Evolutionary conservation across 495 filamentous ascomycete genomes (phyloP).

Genomic region (Hypoxylon subgilvum): DNA sequence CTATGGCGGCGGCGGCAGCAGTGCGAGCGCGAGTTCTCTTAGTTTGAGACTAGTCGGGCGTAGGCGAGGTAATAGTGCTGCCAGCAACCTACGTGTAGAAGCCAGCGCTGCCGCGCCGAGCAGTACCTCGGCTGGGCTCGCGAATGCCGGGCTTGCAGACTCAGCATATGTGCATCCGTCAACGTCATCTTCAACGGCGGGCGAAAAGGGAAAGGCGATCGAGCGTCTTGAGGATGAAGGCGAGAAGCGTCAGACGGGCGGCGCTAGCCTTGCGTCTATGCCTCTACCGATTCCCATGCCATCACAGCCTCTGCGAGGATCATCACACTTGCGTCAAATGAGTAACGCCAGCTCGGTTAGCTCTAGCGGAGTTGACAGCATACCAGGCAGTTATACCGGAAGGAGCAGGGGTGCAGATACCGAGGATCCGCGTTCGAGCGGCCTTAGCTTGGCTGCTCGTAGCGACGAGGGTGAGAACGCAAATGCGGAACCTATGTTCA

Average conservation of each 20-base stretch:
- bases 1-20: slow-evolving; percentile 55
- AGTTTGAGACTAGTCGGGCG: slow-evolving; percentile 58
- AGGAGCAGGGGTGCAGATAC: slow-evolving; percentile 44
- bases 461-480: slow-evolving; percentile 56
- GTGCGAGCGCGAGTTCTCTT: slow-evolving; percentile 59
- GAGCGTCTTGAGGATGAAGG: slow-evolving; percentile 59
- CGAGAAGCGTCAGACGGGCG: slow-evolving; percentile 13
- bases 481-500: slow-evolving; percentile 80
- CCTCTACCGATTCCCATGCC: slow-evolving; percentile 48
- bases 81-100: slow-evolving; percentile 56
- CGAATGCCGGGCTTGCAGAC: slow-evolving; percentile 13
- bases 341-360: slow-evolving; percentile 82
- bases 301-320: slow-evolving; percentile 53
- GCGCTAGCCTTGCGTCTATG: slow-evolving; percentile 38
- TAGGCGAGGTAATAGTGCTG: slow-evolving; percentile 60
- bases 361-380: slow-evolving; percentile 73
- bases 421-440: slow-evolving; percentile 56
- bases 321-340: slow-evolving; percentile 77
- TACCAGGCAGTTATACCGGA: slow-evolving; percentile 57
- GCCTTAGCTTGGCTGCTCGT: slow-evolving; percentile 46
- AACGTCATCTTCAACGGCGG: slow-evolving; percentile 17
- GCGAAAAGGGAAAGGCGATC: slow-evolving; percentile 81
- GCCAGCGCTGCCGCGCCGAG: slow-evolving; percentile 45
- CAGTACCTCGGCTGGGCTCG: slow-evolving; percentile 9
- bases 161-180: slow-evolving; percentile 21